Conservation (phyloP, 1,284 basidiomycete genomes). For the Moniliophthora roreri region DNA sequence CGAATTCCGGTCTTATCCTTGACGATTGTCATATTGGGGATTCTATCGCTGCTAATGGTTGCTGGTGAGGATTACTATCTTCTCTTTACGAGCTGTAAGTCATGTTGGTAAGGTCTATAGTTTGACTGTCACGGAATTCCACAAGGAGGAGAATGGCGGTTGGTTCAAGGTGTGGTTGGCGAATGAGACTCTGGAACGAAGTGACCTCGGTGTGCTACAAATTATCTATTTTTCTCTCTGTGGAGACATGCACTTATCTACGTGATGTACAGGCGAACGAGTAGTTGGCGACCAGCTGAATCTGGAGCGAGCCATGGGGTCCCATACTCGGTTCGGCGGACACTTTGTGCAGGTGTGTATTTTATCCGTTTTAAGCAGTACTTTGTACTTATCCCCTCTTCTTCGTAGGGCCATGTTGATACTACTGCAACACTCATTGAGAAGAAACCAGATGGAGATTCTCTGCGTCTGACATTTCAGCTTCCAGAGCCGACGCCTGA, state of each 20-base stretch:
- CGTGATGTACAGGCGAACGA: conserved; percentile 59
- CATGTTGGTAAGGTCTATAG: conserved; percentile 56
- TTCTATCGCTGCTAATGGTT: conserved; percentile 83
- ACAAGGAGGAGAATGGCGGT: conserved; percentile 56
- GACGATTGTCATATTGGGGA: conserved; percentile 94
- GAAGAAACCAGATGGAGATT: conserved; percentile 80
- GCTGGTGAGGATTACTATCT: conserved; percentile 25
- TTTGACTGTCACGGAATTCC: conserved; percentile 89
- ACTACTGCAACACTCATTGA: conserved; percentile 78
- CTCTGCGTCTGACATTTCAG: conserved; percentile 79
- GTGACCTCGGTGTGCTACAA: conserved; percentile 84
- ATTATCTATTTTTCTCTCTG: neutral
- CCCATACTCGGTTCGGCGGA: conserved; percentile 91
- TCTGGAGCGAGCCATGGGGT: conserved; percentile 93
- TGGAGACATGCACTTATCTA: neutral
- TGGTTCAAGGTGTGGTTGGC: conserved; percentile 95
- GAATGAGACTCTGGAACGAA: conserved; percentile 91
- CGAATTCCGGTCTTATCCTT: conserved; percentile 73
- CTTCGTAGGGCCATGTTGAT: conserved; percentile 86
- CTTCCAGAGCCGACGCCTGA: conserved; percentile 63
- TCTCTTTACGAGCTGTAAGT: conserved; percentile 25
- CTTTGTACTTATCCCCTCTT: conserved; percentile 1
- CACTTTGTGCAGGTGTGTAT: conserved; percentile 92
- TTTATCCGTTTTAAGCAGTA: neutral
- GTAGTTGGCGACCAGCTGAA: conserved; percentile 85